Evolutionary conservation across 2,329 filamentous ascomycete species (phyloP).

Genomic region (Hawksworthiomyces lignivorus): DNA sequence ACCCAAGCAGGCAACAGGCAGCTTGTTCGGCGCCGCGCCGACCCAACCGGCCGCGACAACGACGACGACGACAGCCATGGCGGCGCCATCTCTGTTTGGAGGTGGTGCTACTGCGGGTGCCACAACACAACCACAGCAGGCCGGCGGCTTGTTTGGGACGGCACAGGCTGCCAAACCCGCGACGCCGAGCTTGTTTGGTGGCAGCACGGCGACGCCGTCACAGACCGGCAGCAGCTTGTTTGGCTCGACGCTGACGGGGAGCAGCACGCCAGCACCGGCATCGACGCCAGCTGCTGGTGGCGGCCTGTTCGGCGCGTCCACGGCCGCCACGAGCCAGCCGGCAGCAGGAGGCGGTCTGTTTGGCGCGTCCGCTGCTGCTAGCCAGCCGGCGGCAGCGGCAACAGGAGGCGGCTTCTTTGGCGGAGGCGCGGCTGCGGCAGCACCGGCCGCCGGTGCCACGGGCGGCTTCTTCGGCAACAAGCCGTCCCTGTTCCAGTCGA

Average conservation of each 20-base stretch:
- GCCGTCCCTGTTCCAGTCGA: conserved; percentile 10
- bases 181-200: conserved; percentile 6
- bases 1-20: conserved; percentile 17
- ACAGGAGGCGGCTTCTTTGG: conserved; percentile 1
- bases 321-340: not conserved
- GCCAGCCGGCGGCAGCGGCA: not conserved
- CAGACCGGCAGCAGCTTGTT: too few relatives aligned
- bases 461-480: conserved; percentile 19
- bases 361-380: not conserved
- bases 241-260: too few relatives aligned
- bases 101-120: conserved; percentile 10
- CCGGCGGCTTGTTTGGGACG: conserved; percentile 18
- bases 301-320: not conserved
- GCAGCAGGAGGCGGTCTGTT: conserved; percentile 8
- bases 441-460: conserved; percentile 9
- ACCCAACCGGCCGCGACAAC: conserved; percentile 6
- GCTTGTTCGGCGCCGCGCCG: conserved; percentile 12
- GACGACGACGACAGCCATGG: conserved; percentile 1
- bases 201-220: not conserved
- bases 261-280: not conserved
- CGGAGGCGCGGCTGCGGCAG: not conserved
- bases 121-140: conserved; percentile 15
- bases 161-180: conserved; percentile 14
- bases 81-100: conserved; percentile 22
- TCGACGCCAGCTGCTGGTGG: too few relatives aligned